phyloP scores from a whole-genome alignment of 257 asterid genomes.

The Solanum chmielewskii region DNA sequence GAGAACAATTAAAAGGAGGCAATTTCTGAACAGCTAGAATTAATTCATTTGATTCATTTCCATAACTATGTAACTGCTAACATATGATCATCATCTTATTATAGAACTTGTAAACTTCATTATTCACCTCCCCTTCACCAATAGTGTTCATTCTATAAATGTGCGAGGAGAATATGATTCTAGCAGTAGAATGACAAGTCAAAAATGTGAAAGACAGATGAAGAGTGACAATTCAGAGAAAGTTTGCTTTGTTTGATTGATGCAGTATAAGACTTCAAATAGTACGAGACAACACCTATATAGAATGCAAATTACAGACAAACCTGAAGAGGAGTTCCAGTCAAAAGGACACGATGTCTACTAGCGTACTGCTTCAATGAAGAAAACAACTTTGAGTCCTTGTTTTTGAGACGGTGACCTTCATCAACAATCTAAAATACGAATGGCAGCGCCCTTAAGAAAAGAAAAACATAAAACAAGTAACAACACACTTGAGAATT shows the following conservation, averaged over 20 bases:
- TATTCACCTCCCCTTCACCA: neutral
- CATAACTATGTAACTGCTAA: neutral
- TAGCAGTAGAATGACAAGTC: neutral
- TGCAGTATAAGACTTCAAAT: neutral
- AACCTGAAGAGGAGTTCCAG: slow-evolving; percentile 99
- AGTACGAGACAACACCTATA: neutral
- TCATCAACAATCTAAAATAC: slow-evolving; percentile 83
- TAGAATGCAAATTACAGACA: neutral
- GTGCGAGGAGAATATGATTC: neutral
- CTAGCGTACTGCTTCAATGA: slow-evolving; percentile 59
- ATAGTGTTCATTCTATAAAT: neutral
- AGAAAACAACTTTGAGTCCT: slow-evolving; percentile 89
- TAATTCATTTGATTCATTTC: neutral
- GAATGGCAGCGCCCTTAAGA: slow-evolving; percentile 5
- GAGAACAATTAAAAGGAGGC: neutral
- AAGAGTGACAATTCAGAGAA: neutral
- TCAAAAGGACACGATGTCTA: slow-evolving; percentile 84
- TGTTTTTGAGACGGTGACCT: slow-evolving; percentile 95
- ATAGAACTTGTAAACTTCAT: neutral
- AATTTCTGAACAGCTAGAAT: neutral
- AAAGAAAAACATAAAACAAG: slow-evolving; percentile 3
- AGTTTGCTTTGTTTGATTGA: neutral
- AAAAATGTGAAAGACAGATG: neutral
- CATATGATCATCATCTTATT: neutral
- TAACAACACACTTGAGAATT: neutral